phyloP scores from a whole-genome alignment of 495 filamentous ascomycete genomes.

The Chlorociboria aeruginascens region DNA sequence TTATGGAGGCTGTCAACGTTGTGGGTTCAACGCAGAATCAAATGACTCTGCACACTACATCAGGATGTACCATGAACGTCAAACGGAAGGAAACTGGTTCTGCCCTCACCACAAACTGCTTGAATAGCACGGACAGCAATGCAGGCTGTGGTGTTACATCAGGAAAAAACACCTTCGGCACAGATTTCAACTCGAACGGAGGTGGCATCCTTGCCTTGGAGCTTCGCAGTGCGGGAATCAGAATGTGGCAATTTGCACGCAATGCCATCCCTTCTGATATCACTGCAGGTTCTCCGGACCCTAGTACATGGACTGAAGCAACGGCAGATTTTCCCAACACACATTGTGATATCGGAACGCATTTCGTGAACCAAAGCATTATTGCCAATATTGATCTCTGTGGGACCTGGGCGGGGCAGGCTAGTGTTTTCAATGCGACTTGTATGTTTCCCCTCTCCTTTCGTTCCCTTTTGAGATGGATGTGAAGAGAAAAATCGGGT shows the following conservation, averaged over 20 bases:
- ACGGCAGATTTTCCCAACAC: conserved; percentile 44
- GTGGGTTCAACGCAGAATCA: conserved; percentile 39
- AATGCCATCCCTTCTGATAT: conserved; percentile 41
- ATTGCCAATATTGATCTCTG: conserved; percentile 61
- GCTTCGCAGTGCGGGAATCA: conserved; percentile 46
- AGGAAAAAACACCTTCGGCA: conserved; percentile 34
- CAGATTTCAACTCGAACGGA: conserved; percentile 40
- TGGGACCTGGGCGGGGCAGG: conserved; percentile 46
- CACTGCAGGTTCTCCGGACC: conserved; percentile 36
- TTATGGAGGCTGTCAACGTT: conserved; percentile 60
- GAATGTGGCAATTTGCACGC: conserved; percentile 47
- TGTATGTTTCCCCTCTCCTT: conserved; percentile 25
- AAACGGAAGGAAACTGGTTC: conserved; percentile 35
- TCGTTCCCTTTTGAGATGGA: conserved; percentile 19
- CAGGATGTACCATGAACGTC: conserved; percentile 43
- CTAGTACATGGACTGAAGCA: conserved; percentile 46
- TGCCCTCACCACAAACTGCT: conserved; percentile 35
- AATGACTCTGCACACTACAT: conserved; percentile 55
- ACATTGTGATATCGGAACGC: conserved; percentile 44
- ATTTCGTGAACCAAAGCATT: conserved; percentile 54
- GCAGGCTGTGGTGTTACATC: conserved; percentile 19
- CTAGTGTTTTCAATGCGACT: conserved; percentile 9
- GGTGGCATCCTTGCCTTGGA: conserved; percentile 58
- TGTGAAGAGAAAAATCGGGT: not conserved
- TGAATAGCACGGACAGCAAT: conserved; percentile 32